Conservation (phyloP, 768 basidiomycete genomes). For the Trametes coccinea region DNA sequence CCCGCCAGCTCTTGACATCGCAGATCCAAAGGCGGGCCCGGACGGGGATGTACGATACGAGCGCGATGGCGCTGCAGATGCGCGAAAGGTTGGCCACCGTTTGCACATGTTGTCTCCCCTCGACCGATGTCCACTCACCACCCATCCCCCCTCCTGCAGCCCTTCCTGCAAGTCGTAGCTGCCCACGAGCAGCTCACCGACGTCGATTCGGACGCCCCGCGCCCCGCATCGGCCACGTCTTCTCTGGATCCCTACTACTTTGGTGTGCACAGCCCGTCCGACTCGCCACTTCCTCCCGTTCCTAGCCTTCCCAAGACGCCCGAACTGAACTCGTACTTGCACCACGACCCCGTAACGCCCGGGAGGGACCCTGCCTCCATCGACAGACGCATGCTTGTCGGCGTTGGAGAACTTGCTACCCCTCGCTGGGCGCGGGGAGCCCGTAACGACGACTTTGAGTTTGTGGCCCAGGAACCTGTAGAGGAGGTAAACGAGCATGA, state of each 20-base stretch:
- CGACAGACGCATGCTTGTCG: constrained; percentile 85
- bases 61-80: constrained; percentile 34
- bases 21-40: constrained; percentile 38
- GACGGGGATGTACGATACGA: constrained; percentile 44
- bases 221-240: constrained; percentile 74
- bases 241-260: constrained; percentile 91
- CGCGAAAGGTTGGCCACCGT: constrained; percentile 37
- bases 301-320: constrained; percentile 57
- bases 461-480: constrained; percentile 36
- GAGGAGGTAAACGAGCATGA: constrained; percentile 36
- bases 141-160: constrained; percentile 31
- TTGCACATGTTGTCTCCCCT: constrained; percentile 3
- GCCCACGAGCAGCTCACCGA: constrained; percentile 41
- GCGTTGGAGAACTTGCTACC: constrained; percentile 95
- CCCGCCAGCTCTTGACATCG: constrained; percentile 53
- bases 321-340: constrained; percentile 45
- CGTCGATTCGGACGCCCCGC: constrained; percentile 50
- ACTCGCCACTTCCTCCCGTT: constrained; percentile 57
- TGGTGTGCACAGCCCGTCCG: constrained; percentile 66
- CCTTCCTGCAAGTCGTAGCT: constrained; percentile 49
- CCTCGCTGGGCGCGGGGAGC: constrained; percentile 81
- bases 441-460: constrained; percentile 35
- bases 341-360: constrained; percentile 65
- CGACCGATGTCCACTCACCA: constrained; percentile 18
- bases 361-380: constrained; percentile 75